phyloP scores from a whole-genome alignment of 2,329 filamentous ascomycete genomes.

The Penicillium thymicola region DNA sequence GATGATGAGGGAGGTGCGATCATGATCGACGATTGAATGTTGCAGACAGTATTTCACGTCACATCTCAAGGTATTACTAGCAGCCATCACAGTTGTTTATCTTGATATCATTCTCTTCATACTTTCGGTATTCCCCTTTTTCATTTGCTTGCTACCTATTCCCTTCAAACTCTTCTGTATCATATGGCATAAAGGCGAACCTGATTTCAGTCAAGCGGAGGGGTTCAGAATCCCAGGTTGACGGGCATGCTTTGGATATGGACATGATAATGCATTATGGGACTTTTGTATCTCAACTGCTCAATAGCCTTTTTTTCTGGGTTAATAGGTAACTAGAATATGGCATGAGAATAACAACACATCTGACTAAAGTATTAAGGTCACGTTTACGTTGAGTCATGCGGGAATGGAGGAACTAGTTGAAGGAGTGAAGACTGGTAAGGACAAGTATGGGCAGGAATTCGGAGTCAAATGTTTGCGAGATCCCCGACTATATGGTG shows the following conservation, averaged over 20 bases:
- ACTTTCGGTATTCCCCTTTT: conserved; percentile 8
- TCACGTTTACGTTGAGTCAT: not conserved
- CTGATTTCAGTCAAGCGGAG: not conserved
- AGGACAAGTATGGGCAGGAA: too few species aligned
- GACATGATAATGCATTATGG: not conserved
- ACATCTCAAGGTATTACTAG: not conserved
- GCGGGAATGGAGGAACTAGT: not conserved
- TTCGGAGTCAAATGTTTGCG: too few species aligned
- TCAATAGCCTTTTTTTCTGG: not conserved
- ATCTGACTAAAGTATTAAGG: not conserved
- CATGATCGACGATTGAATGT: conserved; percentile 59
- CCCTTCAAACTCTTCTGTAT: conserved; percentile 9
- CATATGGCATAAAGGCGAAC: conserved; percentile 15
- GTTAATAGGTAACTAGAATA: not conserved
- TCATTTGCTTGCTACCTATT: not conserved
- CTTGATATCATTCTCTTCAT: not conserved
- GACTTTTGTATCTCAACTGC: not conserved
- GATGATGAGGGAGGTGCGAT: conserved; percentile 57
- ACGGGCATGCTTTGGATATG: not conserved
- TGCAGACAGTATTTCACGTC: not conserved
- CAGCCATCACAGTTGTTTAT: not conserved
- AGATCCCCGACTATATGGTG: too few species aligned
- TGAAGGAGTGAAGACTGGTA: not conserved
- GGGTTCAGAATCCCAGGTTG: not conserved
- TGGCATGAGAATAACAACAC: not conserved